phyloP scores from a whole-genome alignment of 2,329 filamentous ascomycete genomes.

The Xylaria sp. region DNA sequence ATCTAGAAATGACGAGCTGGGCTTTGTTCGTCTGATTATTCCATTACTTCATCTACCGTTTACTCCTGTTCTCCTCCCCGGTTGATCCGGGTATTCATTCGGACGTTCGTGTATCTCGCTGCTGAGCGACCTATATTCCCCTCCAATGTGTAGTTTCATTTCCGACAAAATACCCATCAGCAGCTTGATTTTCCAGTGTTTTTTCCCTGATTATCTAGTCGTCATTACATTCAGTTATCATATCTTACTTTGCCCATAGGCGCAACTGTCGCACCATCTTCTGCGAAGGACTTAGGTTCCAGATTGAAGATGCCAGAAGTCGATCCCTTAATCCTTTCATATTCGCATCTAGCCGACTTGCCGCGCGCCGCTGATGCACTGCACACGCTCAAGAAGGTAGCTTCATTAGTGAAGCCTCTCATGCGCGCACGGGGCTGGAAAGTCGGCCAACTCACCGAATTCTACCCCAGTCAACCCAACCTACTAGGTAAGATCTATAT shows the following conservation, averaged over 20 bases:
- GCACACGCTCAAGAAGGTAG: conserved; percentile 78
- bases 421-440: conserved; percentile 89
- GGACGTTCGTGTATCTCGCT: not conserved
- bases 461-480: conserved; percentile 79
- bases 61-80: not conserved
- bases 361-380: conserved; percentile 62
- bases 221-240: not conserved
- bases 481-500: conserved; percentile 68
- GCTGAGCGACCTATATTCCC: not conserved
- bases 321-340: conserved; percentile 59
- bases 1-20: conserved; percentile 29
- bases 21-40: not conserved
- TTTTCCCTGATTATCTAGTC: not conserved
- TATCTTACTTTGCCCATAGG: not conserved
- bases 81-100: not conserved
- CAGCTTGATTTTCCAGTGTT: not conserved
- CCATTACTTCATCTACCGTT: not conserved
- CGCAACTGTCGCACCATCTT: not conserved
- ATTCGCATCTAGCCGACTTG: conserved; percentile 60
- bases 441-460: conserved; percentile 83
- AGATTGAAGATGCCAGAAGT: conserved; percentile 53
- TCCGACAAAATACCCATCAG: not conserved
- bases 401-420: conserved; percentile 91
- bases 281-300: not conserved
- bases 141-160: not conserved